Percentiles rank a stretch among this genome's conserved stretches.
Conservation (phyloP, 306 rosid species). For the Pyrus communis region DNA sequence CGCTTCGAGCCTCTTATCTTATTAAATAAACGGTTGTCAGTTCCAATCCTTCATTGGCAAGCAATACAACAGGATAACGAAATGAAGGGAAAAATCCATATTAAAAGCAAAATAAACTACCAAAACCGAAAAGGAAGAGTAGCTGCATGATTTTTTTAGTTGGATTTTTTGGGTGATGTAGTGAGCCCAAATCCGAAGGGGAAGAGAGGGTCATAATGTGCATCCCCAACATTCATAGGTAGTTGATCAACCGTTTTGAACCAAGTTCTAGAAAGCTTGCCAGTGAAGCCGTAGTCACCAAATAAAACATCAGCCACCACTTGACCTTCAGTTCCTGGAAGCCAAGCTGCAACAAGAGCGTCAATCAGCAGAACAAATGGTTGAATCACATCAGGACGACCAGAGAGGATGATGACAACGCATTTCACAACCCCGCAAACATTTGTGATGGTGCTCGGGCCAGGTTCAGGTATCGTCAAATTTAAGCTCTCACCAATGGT, state of each 20-base stretch:
- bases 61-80: no score
- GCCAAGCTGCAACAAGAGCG: slow-evolving; percentile 43
- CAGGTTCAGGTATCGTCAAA: slow-evolving; percentile 21
- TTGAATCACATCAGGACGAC: slow-evolving; percentile 27
- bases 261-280: slow-evolving; percentile 37
- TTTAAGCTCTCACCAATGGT: slow-evolving; percentile 31
- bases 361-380: slow-evolving; percentile 12
- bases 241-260: slow-evolving; percentile 36
- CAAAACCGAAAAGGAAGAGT: no score
- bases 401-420: slow-evolving; percentile 26
- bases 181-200: slow-evolving; percentile 35
- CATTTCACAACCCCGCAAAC: slow-evolving; percentile 32
- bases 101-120: no score
- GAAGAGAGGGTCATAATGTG: slow-evolving; percentile 33
- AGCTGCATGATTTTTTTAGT: not conserved
- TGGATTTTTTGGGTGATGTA: slow-evolving; percentile 11
- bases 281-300: slow-evolving; percentile 33
- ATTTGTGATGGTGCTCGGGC: slow-evolving; percentile 16
- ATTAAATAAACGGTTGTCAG: no score
- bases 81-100: no score
- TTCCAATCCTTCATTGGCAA: no score
- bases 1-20: no score
- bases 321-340: slow-evolving; percentile 39
- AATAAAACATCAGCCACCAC: slow-evolving; percentile 32
- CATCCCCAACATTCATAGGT: slow-evolving; percentile 35